Conservation (phyloP, 495 filamentous ascomycete species). For the Daldinia decipiens region DNA sequence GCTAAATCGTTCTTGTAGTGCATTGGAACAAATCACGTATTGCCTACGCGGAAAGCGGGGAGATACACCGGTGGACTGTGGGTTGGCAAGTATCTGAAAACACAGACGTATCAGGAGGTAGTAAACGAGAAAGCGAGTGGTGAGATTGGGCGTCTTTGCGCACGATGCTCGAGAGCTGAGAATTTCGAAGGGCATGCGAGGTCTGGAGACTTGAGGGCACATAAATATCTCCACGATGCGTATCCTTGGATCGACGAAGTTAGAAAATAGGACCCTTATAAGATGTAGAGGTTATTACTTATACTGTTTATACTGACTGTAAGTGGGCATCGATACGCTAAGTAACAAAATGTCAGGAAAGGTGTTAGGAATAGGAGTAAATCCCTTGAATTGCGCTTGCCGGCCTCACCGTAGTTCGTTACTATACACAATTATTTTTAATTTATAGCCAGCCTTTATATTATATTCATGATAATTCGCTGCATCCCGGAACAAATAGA, state of each 20-base stretch:
- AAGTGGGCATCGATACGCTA: neutral
- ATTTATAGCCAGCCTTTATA: neutral
- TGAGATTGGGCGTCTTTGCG: conserved; percentile 62
- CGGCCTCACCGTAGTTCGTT: neutral
- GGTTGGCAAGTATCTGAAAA: conserved; percentile 64
- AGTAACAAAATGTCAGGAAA: neutral
- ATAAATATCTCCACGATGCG: conserved; percentile 54
- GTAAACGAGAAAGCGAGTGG: conserved; percentile 56
- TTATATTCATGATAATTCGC: neutral
- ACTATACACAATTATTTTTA: neutral
- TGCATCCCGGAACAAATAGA: neutral
- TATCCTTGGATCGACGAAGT: conserved; percentile 57
- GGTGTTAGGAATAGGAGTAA: neutral
- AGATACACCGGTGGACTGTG: conserved; percentile 62
- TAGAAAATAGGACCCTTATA: conserved; percentile 15
- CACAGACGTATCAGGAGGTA: conserved; percentile 65
- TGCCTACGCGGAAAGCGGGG: conserved; percentile 61
- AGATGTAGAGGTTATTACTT: neutral
- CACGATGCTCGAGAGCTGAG: conserved; percentile 61
- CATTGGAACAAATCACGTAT: conserved; percentile 66
- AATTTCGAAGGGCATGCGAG: conserved; percentile 65
- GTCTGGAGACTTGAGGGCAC: conserved; percentile 59
- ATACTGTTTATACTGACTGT: no score
- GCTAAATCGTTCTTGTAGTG: conserved; percentile 38
- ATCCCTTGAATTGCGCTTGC: neutral